Evolutionary conservation across 1,284 basidiomycete genomes (phyloP).

Genomic region (Sphaerobolus stellatus): DNA sequence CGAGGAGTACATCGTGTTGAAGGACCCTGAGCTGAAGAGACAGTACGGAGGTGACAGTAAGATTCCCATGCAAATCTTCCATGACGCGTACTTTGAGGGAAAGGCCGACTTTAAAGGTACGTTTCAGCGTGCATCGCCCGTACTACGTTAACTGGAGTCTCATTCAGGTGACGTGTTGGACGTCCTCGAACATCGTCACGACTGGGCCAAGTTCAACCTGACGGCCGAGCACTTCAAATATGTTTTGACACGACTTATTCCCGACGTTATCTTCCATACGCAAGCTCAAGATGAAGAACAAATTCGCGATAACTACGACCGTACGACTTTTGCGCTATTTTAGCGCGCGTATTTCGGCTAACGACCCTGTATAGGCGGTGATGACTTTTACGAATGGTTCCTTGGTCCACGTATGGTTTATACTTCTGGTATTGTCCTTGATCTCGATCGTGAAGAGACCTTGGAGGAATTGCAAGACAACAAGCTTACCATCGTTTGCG

Average conservation of each 20-base stretch:
- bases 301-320: conserved; percentile 96
- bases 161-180: conserved; percentile 85
- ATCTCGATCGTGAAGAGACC: conserved; percentile 76
- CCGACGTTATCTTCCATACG: conserved; percentile 92
- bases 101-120: conserved; percentile 94
- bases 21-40: conserved; percentile 77
- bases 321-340: conserved; percentile 43
- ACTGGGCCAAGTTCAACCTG: conserved; percentile 91
- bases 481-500: conserved; percentile 93
- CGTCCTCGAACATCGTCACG: conserved; percentile 90
- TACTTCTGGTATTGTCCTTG: conserved; percentile 87
- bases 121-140: conserved; percentile 21
- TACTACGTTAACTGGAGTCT: conserved; percentile 6
- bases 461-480: conserved; percentile 98
- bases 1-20: conserved; percentile 89
- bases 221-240: conserved; percentile 92
- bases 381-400: conserved; percentile 96
- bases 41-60: conserved; percentile 83
- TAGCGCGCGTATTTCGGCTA: conserved; percentile 20
- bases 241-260: conserved; percentile 85
- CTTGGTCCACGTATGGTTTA: conserved; percentile 97
- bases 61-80: conserved; percentile 97
- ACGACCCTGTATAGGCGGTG: conserved; percentile 53
- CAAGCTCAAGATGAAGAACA: conserved; percentile 92
- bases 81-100: conserved; percentile 96